Evolutionary conservation across 805 yeast species (phyloP), one percentile per base, ranked within the genome.

Genomic region (Wickerhamiella nectarea): DNA sequence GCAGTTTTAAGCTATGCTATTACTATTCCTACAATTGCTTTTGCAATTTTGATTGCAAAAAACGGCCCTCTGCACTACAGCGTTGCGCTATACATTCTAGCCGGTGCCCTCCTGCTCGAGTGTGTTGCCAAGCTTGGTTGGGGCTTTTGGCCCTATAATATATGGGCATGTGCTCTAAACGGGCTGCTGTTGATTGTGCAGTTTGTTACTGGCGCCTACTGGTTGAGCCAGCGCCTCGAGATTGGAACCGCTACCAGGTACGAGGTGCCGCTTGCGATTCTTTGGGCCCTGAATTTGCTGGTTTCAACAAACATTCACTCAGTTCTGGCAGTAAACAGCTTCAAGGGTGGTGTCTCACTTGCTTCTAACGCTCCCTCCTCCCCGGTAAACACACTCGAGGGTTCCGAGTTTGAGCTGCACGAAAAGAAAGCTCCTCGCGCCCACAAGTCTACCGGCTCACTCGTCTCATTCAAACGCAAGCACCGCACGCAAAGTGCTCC

Each of bases 391-490:
- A 21, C 22, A 15, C 21, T 20, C 25, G 15, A 19, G 25, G 25
- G 20, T 11, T 3, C 6, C 9, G 22, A 3, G 25, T 8, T 6
- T 12, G 34, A 26, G 35, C 14, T 8, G 11, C 35, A 33, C 7
- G n/a, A 14, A 4, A 9, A 3, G 4, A 29, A 31, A 19, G 21
- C 15, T 15, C 46, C 35, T 5, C 29, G 29, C 11, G 18, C 41
- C 6, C 41, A 31, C 36, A 29, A 31, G 10, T 36, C 46, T 10
- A 26, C 28, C 17, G 41, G 46, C 20, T 33, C 36, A 3, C 21
- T 43, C 11, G 36, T 33, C 24, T 42, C 45, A 4, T 29, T 43
- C 22, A 43, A 43, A 34, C 41, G 46, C 26, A 38, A 38, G 18
- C 41, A 36, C 31, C 28, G 36, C 28, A 43, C 33, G 8, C 36